These are phyloP conservation scores for Nannochloris sp. DNA, from an alignment of 139 green algal genomes.

Conservation along the genomic window DNA sequence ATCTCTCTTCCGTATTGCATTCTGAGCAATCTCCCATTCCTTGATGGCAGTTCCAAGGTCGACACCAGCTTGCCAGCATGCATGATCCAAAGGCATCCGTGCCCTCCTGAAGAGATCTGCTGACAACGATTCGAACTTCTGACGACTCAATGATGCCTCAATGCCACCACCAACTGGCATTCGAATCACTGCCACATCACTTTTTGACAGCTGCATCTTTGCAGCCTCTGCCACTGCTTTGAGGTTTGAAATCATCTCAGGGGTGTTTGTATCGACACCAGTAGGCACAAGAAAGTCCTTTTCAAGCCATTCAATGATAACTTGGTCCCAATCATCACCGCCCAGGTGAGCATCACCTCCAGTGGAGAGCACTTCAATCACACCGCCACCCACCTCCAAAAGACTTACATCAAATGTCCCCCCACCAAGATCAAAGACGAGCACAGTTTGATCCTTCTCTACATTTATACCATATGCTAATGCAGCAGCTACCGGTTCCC, in stretches of 20 bases:
- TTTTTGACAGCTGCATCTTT: slow-evolving; percentile 60
- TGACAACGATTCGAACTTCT: slow-evolving; percentile 53
- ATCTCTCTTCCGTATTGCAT: slow-evolving; percentile 1
- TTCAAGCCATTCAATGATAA: slow-evolving; percentile 55
- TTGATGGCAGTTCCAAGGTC: slow-evolving; percentile 54
- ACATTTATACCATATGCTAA: slow-evolving; percentile 80
- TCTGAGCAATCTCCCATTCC: slow-evolving; percentile 23
- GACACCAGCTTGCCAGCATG: slow-evolving; percentile 63
- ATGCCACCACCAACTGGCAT: slow-evolving; percentile 59
- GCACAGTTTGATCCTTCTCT: slow-evolving; percentile 64
- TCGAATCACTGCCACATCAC: slow-evolving; percentile 28
- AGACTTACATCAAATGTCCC: slow-evolving; percentile 82
- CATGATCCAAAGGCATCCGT: slow-evolving; percentile 60
- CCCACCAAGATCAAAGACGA: slow-evolving; percentile 86
- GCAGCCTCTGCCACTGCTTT: slow-evolving; percentile 56
- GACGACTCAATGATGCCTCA: slow-evolving; percentile 38
- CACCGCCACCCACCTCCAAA: slow-evolving; percentile 74
- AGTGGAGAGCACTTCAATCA: slow-evolving; percentile 78
- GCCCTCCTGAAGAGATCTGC: slow-evolving; percentile 50
- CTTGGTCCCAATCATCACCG: slow-evolving; percentile 77
- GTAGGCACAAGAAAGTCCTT: slow-evolving; percentile 39
- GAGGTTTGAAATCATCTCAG: slow-evolving; percentile 41
- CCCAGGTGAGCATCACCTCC: slow-evolving; percentile 74
- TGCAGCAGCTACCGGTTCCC: slow-evolving; percentile 76
- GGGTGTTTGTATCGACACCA: slow-evolving; percentile 19